A percentile compares a stretch with the other conserved stretches of the same genome.
Evolutionary conservation across 257 asterid species (phyloP).

Genomic region (Solanum pimpinellifolium): DNA sequence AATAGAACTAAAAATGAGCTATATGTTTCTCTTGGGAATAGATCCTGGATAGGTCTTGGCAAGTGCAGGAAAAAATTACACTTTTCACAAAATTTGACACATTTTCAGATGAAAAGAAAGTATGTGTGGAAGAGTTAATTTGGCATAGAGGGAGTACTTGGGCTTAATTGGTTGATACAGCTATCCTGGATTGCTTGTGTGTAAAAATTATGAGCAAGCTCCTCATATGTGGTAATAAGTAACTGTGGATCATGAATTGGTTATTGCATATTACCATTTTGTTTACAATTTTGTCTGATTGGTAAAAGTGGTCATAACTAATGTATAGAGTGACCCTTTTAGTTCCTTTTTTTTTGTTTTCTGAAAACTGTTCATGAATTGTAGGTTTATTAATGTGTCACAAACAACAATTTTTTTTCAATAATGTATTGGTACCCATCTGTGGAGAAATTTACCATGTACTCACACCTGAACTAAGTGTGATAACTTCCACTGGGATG

Average conservation of each 20-base stretch:
- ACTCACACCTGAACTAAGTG: neutral
- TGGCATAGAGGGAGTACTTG: neutral
- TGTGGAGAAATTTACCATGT: neutral
- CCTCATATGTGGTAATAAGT: neutral
- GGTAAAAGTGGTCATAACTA: neutral
- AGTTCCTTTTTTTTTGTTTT: neutral
- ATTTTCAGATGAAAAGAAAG: neutral
- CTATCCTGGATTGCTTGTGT: neutral
- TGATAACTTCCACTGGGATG: neutral
- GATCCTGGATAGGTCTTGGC: neutral
- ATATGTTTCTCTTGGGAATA: neutral
- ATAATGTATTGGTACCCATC: neutral
- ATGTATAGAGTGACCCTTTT: neutral
- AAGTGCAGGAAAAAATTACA: neutral
- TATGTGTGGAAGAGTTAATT: neutral
- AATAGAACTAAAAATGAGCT: neutral
- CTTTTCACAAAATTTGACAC: neutral
- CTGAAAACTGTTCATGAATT: neutral
- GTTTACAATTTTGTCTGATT: neutral
- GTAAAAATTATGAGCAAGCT: neutral
- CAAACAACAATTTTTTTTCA: neutral
- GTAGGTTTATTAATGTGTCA: neutral
- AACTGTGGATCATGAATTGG: neutral
- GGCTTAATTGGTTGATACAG: neutral
- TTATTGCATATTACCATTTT: neutral